Conservation (phyloP, 345 rosid genomes). For the Salix purpurea region DNA sequence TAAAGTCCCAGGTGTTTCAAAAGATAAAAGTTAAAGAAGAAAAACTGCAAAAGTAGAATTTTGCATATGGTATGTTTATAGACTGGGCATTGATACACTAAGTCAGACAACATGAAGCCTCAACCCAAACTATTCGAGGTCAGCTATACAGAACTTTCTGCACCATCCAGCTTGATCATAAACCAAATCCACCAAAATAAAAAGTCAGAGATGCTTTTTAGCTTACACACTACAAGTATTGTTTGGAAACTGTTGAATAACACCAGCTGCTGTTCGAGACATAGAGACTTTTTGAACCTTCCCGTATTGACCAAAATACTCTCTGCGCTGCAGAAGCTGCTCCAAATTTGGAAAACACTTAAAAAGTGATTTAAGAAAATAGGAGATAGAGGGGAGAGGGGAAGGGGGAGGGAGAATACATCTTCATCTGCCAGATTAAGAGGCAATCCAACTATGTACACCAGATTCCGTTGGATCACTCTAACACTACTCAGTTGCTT, state of each 20-base stretch:
- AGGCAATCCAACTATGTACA: constrained; percentile 87
- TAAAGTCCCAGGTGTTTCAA: too few relatives aligned
- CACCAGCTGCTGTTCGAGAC: constrained; percentile 89
- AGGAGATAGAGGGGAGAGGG: background rate
- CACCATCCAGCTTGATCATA: too few relatives aligned
- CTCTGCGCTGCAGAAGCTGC: constrained; percentile 74
- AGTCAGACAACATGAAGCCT: too few relatives aligned
- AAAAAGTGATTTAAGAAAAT: background rate
- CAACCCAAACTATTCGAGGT: too few relatives aligned
- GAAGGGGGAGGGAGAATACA: constrained; percentile 31
- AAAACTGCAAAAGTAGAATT: too few relatives aligned
- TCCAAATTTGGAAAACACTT: constrained; percentile 1
- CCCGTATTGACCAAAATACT: constrained; percentile 89
- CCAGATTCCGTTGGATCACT: constrained; percentile 81
- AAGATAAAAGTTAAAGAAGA: too few relatives aligned
- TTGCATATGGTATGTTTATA: too few relatives aligned
- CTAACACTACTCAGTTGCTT: constrained; percentile 79
- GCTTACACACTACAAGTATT: constrained; percentile 92
- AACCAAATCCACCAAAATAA: too few relatives aligned
- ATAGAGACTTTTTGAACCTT: constrained; percentile 86
- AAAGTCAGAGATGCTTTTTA: background rate
- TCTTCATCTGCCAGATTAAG: constrained; percentile 86
- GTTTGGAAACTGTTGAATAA: constrained; percentile 79
- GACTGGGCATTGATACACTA: too few relatives aligned
- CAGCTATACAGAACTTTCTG: too few relatives aligned